Conservation (phyloP, 1,284 basidiomycete genomes). For the Ganoderma sp. region DNA sequence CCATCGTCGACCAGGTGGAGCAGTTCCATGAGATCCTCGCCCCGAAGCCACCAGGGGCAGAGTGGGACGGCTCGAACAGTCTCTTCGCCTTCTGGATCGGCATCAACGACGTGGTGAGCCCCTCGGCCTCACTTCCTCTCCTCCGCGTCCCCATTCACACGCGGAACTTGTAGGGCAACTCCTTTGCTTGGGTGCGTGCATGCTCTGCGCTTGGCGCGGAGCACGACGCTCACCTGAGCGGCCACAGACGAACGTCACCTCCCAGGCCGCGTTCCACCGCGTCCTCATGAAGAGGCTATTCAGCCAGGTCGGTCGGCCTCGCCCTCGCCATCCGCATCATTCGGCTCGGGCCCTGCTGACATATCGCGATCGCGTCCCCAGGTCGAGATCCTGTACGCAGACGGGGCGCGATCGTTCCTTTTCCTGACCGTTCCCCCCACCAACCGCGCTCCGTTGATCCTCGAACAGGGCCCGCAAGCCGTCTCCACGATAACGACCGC, state of each 20-base stretch:
- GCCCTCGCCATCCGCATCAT: neutral
- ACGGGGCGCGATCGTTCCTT: slow-evolving; percentile 66
- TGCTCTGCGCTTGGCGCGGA: slow-evolving; percentile 8
- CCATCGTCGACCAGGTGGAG: slow-evolving; percentile 65
- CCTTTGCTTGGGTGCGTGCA: slow-evolving; percentile 54
- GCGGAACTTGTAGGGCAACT: slow-evolving; percentile 50
- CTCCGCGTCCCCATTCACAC: slow-evolving; percentile 15
- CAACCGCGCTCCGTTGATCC: slow-evolving; percentile 60
- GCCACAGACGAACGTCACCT: slow-evolving; percentile 58
- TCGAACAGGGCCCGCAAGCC: slow-evolving; percentile 53
- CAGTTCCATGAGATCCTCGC: slow-evolving; percentile 61
- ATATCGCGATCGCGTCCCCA: slow-evolving; percentile 33
- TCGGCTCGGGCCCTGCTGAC: neutral
- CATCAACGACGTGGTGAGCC: slow-evolving; percentile 64
- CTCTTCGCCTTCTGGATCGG: slow-evolving; percentile 71
- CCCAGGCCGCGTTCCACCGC: slow-evolving; percentile 54
- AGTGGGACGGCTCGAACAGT: slow-evolving; percentile 60
- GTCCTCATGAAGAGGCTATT: slow-evolving; percentile 61
- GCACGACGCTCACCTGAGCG: slow-evolving; percentile 19
- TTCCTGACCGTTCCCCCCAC: slow-evolving; percentile 72
- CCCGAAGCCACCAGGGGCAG: slow-evolving; percentile 54
- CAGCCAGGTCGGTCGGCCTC: slow-evolving; percentile 49
- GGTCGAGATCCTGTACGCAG: slow-evolving; percentile 58
- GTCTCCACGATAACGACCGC: slow-evolving; percentile 47
- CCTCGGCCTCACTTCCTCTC: slow-evolving; percentile 13